Evolutionary conservation across 2,329 filamentous ascomycete genomes (phyloP), one percentile per base, ranked within the genome.

Genomic region (Paraconiothyrium sp.): DNA sequence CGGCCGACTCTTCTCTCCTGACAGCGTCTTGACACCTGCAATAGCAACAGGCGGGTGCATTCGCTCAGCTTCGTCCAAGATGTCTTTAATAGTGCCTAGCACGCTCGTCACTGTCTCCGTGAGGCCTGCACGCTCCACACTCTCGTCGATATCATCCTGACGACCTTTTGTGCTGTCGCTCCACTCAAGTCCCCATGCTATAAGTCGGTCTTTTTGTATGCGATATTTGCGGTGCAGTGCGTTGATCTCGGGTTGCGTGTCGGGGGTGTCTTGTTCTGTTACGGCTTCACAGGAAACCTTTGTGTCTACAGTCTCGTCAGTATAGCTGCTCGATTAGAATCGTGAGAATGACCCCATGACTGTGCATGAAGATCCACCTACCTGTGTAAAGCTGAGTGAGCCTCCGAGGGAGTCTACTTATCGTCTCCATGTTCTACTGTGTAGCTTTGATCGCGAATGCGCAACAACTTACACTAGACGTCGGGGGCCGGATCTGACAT

Each of bases 181-280:
- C 92, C 92, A 94, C 76, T 93, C 90, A 56, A 93, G 82, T 0
- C 91, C 92, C 92, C 92, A 94, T 62, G 88, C 90, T 61, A 92
- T 88, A 50, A 94, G 83, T 16, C 92, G 85, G 79, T 93, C 90
- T 76, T 92, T 92, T 71, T 94, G 92, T 67, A 93, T 93, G 65
- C 90, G 87, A 66, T 93, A 86, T 76, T 92, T 92, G 65, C 90
- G 89, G 75, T 93, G 90, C 35, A 94, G 81, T 16, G 86, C 85
- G 71, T 89, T 88, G 73, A 92, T 87, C 66, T 92, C 90, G 27
- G 90, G 90, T 50, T 75, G 77, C n/a, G 74, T 89, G 84, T 72
- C 90, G 82, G 70, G 86, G 81, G 79, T 71, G 73, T 88, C 70
- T 74, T 88, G 77, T 84, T 89, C 66, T 84, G 84, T 57, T 74